Evolutionary conservation across 805 yeast genomes (phyloP).

Genomic region (Zygosaccharomyces bailii): DNA sequence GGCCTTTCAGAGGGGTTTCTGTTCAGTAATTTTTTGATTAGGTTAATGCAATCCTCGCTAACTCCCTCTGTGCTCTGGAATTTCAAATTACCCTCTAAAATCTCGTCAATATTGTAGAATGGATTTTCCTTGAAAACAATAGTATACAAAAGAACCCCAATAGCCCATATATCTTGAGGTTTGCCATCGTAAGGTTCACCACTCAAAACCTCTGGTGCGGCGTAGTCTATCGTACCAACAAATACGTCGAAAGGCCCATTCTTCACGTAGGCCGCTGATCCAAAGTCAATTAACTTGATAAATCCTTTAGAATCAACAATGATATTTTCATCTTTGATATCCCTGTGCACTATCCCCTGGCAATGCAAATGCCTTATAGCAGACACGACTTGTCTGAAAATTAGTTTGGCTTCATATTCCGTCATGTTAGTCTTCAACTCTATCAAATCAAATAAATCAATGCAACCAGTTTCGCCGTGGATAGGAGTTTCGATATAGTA

Average conservation of each 20-base stretch:
- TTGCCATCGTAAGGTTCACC: slow-evolving; percentile 89
- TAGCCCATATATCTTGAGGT: slow-evolving; percentile 97
- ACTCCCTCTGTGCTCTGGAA: slow-evolving; percentile 40
- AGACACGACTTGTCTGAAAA: slow-evolving; percentile 73
- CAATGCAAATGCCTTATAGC: slow-evolving; percentile 80
- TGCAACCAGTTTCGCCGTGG: slow-evolving; percentile 85
- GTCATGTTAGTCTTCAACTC: slow-evolving; percentile 80
- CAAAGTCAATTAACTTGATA: slow-evolving; percentile 88
- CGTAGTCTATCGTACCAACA: slow-evolving; percentile 96
- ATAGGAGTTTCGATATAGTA: slow-evolving; percentile 90
- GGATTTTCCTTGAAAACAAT: slow-evolving; percentile 92
- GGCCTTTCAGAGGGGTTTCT: slow-evolving; percentile 68
- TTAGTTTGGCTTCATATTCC: slow-evolving; percentile 72
- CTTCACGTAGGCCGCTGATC: slow-evolving; percentile 85
- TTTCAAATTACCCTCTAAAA: slow-evolving; percentile 81
- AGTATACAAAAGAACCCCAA: slow-evolving; percentile 87
- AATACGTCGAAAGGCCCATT: slow-evolving; percentile 97
- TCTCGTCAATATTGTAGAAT: slow-evolving; percentile 91
- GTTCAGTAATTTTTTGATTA: slow-evolving; percentile 65
- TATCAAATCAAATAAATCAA: slow-evolving; percentile 88
- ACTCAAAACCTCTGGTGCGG: slow-evolving; percentile 91
- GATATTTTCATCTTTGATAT: slow-evolving; percentile 90
- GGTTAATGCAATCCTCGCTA: slow-evolving; percentile 55
- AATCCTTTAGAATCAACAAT: slow-evolving; percentile 80
- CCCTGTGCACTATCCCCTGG: slow-evolving; percentile 88